Evolutionary conservation across 345 rosid genomes (phyloP).

Genomic region (Gynandropsis gynandra): DNA sequence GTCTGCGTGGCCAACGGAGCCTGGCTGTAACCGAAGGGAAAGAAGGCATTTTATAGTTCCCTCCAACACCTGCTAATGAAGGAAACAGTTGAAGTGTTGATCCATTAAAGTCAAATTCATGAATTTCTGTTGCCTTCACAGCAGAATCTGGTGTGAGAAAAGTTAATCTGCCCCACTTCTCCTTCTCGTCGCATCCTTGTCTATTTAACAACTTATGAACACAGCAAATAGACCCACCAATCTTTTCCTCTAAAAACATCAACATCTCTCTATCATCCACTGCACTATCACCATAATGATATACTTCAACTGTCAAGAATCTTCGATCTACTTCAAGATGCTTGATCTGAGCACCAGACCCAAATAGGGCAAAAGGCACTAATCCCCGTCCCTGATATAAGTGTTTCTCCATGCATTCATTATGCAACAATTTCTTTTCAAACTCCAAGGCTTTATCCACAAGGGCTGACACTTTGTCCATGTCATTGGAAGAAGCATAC

Average conservation of each 20-base stretch:
- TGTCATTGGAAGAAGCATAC: constrained; percentile 42
- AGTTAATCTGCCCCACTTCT: constrained; percentile 78
- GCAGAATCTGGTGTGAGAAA: constrained; percentile 75
- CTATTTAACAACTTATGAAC: constrained; percentile 39
- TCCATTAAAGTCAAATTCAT: constrained; percentile 47
- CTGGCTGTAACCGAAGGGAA: constrained; percentile 70
- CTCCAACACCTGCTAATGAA: constrained; percentile 38
- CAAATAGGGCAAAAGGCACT: constrained; percentile 63
- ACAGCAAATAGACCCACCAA: constrained; percentile 53
- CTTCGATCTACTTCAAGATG: constrained; percentile 76
- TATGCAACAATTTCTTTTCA: constrained; percentile 53
- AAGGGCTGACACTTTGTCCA: constrained; percentile 44
- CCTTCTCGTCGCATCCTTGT: constrained; percentile 45
- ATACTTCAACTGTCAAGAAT: constrained; percentile 54
- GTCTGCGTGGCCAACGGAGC: constrained; percentile 64
- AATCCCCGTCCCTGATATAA: constrained; percentile 51
- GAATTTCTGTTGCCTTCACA: constrained; percentile 49
- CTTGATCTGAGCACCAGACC: constrained; percentile 82
- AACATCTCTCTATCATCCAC: constrained; percentile 63
- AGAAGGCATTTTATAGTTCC: constrained; percentile 39
- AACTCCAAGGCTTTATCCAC: constrained; percentile 48
- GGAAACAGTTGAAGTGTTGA: constrained; percentile 49
- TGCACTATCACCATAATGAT: constrained; percentile 36
- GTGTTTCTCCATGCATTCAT: constrained; percentile 69
- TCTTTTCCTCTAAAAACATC: constrained; percentile 48